phyloP scores from a whole-genome alignment of 73 alveolate genomes.

The Durusdinium trenchii region DNA sequence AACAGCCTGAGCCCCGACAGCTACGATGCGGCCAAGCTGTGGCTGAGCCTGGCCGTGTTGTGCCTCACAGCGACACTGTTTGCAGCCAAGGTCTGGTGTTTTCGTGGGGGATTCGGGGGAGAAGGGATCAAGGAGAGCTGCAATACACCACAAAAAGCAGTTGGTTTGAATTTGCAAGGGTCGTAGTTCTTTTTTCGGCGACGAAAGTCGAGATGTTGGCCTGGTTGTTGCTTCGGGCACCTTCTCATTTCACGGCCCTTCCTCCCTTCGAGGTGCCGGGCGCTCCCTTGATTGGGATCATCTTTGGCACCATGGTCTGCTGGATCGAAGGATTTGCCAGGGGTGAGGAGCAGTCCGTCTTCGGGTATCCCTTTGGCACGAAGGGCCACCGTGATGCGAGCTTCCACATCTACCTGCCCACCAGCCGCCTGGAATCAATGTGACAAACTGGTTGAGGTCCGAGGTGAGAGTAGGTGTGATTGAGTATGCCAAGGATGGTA shows the following conservation, averaged over 20 bases:
- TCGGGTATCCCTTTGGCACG: conserved; percentile 75
- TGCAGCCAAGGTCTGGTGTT: conserved; percentile 71
- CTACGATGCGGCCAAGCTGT: conserved; percentile 60
- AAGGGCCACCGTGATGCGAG: conserved; percentile 33
- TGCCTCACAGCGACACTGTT: conserved; percentile 45
- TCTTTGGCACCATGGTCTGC: conserved; percentile 46
- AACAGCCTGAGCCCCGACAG: conserved; percentile 40
- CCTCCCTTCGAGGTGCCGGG: too few relatives aligned
- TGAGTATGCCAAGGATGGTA: too few relatives aligned
- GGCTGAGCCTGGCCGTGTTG: conserved; percentile 87
- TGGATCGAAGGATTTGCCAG: conserved; percentile 69
- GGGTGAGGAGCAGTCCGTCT: conserved; percentile 49
- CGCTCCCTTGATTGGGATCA: conserved; percentile 70
- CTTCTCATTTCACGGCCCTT: too few relatives aligned
- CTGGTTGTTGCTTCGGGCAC: too few relatives aligned
- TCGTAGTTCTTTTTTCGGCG: too few relatives aligned
- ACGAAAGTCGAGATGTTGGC: too few relatives aligned
- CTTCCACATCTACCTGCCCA: conserved; percentile 69
- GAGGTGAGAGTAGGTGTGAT: too few relatives aligned
- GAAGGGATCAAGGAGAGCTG: too few relatives aligned
- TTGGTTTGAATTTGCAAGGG: too few relatives aligned
- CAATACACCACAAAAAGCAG: too few relatives aligned
- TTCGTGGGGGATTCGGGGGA: too few relatives aligned
- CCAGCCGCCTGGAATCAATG: conserved; percentile 21
- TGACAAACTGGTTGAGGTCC: conserved; percentile 33